These are phyloP conservation scores for Neurospora tetrasperma DNA, from an alignment of 495 filamentous ascomycete species.

Conservation along the genomic window DNA sequence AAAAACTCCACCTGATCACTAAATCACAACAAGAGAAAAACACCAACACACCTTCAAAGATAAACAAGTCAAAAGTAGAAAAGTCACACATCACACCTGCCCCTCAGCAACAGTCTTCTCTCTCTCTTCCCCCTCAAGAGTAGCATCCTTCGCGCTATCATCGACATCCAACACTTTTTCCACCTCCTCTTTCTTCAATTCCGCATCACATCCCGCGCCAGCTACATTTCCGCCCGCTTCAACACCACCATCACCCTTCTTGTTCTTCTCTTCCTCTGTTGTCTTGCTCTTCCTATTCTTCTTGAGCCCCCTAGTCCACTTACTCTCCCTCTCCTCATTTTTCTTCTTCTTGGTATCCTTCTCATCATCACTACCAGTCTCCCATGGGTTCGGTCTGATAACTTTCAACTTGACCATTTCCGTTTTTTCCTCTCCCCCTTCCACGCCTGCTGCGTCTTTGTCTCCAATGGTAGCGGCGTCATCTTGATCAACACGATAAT, in stretches of 20 bases:
- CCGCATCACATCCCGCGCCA: background rate
- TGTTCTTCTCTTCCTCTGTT: background rate
- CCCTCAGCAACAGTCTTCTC: constrained; percentile 6
- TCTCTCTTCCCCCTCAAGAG: constrained; percentile 24
- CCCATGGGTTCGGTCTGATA: constrained; percentile 27
- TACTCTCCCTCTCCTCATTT: constrained; percentile 4
- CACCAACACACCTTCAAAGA: background rate
- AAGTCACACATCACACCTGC: background rate
- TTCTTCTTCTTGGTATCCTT: constrained; percentile 9
- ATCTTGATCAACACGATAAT: constrained; percentile 39
- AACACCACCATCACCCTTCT: background rate
- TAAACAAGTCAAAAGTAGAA: background rate
- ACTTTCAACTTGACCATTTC: constrained; percentile 35
- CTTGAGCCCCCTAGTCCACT: constrained; percentile 23
- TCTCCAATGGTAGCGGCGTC: background rate
- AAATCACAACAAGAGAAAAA: background rate
- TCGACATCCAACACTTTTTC: constrained; percentile 37
- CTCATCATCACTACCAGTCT: constrained; percentile 13
- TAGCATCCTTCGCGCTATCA: constrained; percentile 39
- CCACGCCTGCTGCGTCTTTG: background rate
- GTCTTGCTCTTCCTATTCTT: constrained; percentile 2
- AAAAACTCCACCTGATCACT: background rate
- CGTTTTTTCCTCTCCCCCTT: constrained; percentile 27
- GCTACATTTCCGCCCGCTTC: background rate
- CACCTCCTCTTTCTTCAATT: constrained; percentile 16